phyloP scores from a whole-genome alignment of 208 protist genomes.

The Trypanosoma congolense region DNA sequence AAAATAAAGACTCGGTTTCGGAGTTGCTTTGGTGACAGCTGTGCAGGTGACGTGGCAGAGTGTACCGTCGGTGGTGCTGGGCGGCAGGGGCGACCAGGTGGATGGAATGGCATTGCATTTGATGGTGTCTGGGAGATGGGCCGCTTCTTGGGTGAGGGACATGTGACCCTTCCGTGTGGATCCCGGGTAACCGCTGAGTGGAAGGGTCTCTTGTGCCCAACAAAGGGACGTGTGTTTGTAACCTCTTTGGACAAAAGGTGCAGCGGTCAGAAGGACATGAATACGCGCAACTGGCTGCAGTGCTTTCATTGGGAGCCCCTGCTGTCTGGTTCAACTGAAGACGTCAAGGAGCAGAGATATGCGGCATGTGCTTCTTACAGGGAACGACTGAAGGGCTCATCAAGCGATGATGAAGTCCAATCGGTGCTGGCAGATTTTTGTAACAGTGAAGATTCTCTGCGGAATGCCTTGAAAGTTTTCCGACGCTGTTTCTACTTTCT shows the following conservation, averaged over 20 bases:
- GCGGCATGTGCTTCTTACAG: conserved; percentile 16
- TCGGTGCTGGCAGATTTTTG: conserved; percentile 46
- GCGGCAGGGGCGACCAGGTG: background rate
- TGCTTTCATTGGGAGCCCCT: conserved; percentile 81
- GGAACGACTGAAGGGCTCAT: conserved; percentile 29
- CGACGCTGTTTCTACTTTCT: conserved; percentile 84
- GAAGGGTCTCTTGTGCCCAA: conserved; percentile 35
- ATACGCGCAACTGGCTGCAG: conserved; percentile 45
- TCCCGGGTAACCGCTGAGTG: conserved; percentile 61
- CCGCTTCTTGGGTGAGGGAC: conserved; percentile 51
- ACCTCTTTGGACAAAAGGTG: conserved; percentile 2
- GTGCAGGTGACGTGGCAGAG: background rate
- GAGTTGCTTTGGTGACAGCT: background rate
- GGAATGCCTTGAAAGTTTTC: conserved; percentile 55
- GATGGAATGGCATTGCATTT: conserved; percentile 38
- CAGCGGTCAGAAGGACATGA: conserved; percentile 19
- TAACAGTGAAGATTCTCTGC: conserved; percentile 22
- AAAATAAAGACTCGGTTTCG: background rate
- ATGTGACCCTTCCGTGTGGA: conserved; percentile 56
- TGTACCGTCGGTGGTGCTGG: background rate
- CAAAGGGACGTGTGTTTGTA: conserved; percentile 45
- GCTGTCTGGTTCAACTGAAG: conserved; percentile 31
- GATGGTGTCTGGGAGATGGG: conserved; percentile 68
- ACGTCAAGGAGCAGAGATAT: conserved; percentile 13
- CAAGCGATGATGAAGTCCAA: conserved; percentile 38